These are phyloP conservation scores for Scheffersomyces insectosa DNA, from an alignment of 1,139 yeast species.

Conservation along the genomic window DNA sequence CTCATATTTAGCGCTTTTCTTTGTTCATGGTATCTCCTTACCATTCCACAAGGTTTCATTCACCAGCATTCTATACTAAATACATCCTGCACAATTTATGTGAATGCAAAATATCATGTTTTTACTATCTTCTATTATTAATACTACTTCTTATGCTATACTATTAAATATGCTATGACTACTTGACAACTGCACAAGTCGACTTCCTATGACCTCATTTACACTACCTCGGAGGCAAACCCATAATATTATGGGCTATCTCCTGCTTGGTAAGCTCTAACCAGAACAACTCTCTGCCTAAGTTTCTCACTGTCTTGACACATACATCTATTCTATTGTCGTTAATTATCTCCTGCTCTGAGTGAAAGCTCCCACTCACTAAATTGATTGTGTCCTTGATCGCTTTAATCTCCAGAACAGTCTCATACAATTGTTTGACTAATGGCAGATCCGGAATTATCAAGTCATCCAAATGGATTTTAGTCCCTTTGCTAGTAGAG, in stretches of 20 bases:
- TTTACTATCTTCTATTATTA: too few relatives aligned
- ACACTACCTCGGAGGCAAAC: conserved; percentile 10
- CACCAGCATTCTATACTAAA: too few relatives aligned
- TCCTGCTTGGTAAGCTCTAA: conserved; percentile 38
- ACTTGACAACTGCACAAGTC: too few relatives aligned
- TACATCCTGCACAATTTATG: too few relatives aligned
- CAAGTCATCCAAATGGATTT: conserved; percentile 33
- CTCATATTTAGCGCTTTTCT: too few relatives aligned
- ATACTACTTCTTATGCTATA: too few relatives aligned
- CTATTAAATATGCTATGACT: too few relatives aligned
- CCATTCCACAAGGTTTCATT: too few relatives aligned
- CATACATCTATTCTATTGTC: conserved; percentile 50
- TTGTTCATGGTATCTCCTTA: too few relatives aligned
- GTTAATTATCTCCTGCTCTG: conserved; percentile 35
- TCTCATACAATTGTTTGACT: conserved; percentile 55
- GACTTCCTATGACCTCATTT: too few relatives aligned
- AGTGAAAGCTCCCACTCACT: conserved; percentile 52
- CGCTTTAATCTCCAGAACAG: conserved; percentile 68
- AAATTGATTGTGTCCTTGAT: conserved; percentile 63
- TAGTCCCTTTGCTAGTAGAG: conserved; percentile 12
- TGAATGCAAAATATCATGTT: too few relatives aligned
- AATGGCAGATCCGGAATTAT: conserved; percentile 44
- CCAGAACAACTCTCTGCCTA: conserved; percentile 79
- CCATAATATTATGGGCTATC: conserved; percentile 27
- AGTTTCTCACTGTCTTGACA: conserved; percentile 55